These are phyloP conservation scores for Kluyveromyces siamensis DNA, from an alignment of 805 yeast species.

Conservation along the genomic window DNA sequence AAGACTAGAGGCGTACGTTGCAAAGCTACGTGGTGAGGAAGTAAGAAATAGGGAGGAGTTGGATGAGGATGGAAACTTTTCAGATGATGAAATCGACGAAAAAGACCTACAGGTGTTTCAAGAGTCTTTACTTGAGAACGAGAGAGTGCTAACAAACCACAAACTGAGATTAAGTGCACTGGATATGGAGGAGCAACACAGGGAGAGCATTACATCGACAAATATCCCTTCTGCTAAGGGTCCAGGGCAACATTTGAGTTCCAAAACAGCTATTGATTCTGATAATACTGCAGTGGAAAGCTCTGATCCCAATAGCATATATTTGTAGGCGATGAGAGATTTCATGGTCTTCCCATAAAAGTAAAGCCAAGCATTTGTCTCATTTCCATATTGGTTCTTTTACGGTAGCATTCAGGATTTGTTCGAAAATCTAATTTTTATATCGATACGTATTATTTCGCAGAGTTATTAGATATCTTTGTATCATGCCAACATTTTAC, in stretches of 20 bases:
- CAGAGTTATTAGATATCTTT: too few relatives aligned
- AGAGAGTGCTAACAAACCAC: conserved; percentile 44
- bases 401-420: too few relatives aligned
- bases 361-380: too few relatives aligned
- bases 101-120: conserved; percentile 43
- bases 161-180: conserved; percentile 36
- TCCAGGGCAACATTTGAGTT: not conserved
- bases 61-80: conserved; percentile 13
- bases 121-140: conserved; percentile 51
- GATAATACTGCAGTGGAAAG: conserved; percentile 31
- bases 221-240: not conserved
- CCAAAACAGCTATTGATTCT: conserved; percentile 19
- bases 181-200: conserved; percentile 37
- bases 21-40: conserved; percentile 26
- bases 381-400: too few relatives aligned
- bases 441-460: too few relatives aligned
- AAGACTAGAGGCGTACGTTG: conserved; percentile 36
- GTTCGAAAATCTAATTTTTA: too few relatives aligned
- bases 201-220: conserved; percentile 25
- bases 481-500: too few relatives aligned
- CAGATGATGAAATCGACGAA: conserved; percentile 26
- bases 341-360: too few relatives aligned
- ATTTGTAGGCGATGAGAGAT: conserved; percentile 10
- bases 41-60: conserved; percentile 7
- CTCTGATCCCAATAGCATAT: conserved; percentile 29